Percentiles rank a stretch among this genome's conserved stretches.
Evolutionary conservation across 1,284 basidiomycete genomes (phyloP).

Genomic region (Austroboletus rostrupii): DNA sequence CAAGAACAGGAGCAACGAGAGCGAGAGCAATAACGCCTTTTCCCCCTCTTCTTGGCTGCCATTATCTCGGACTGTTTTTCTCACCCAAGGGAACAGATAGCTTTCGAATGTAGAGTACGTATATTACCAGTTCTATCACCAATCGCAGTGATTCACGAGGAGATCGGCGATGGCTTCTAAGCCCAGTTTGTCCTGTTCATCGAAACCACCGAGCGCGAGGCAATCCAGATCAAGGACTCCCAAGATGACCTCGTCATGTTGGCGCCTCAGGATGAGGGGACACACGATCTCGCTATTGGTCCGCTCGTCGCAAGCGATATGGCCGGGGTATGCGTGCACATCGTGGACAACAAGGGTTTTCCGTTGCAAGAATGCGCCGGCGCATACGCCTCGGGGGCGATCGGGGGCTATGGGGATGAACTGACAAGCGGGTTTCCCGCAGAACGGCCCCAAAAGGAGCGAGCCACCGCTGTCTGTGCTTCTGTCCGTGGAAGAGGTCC

Average conservation of each 20-base stretch:
- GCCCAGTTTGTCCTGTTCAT: constrained; percentile 68
- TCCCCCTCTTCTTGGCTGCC: background rate
- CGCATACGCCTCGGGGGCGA: constrained; percentile 73
- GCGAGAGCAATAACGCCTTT: background rate
- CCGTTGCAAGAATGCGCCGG: constrained; percentile 62
- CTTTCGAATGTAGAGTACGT: background rate
- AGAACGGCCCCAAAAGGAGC: constrained; percentile 80
- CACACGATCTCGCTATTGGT: constrained; percentile 86
- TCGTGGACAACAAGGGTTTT: constrained; percentile 64
- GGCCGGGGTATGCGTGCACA: constrained; percentile 79
- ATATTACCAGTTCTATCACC: constrained; percentile 31
- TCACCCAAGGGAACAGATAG: background rate
- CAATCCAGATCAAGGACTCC: constrained; percentile 88
- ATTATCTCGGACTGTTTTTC: background rate
- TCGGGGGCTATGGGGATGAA: constrained; percentile 61
- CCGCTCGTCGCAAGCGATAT: constrained; percentile 85
- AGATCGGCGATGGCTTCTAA: constrained; percentile 67
- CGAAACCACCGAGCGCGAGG: constrained; percentile 66
- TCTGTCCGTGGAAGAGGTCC: constrained; percentile 11
- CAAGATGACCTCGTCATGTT: constrained; percentile 40
- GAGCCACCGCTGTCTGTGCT: constrained; percentile 17
- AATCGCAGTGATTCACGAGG: constrained; percentile 55
- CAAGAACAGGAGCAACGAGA: constrained; percentile 38
- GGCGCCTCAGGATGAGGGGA: constrained; percentile 53
- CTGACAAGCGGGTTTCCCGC: constrained; percentile 85